Evolutionary conservation across 2,329 filamentous ascomycete species (phyloP), one percentile per base, ranked within the genome.

Genomic region (Chaetomium sp.): DNA sequence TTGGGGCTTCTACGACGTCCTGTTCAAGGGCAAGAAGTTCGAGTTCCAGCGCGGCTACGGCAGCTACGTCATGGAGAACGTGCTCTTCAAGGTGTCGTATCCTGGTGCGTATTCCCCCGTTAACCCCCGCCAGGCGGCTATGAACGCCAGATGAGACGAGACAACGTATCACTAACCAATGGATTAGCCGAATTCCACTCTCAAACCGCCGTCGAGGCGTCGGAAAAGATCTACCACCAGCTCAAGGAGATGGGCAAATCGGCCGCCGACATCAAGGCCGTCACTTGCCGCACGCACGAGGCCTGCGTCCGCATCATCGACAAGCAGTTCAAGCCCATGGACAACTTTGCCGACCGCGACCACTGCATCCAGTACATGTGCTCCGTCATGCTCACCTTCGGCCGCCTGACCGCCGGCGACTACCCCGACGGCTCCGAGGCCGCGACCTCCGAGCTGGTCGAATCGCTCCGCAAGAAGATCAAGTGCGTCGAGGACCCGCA

Each of bases 361-460:
- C 94, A 99, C 82, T 99, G 94, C 77, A 92, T 99, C 65, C 94
- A 97, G 79, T 99, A 99, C 84, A 99, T 99, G 94, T 89, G 90
- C 70, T 80, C 91, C 62, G 91, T 90, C 68, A 97, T 97, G 91
- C 87, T 99, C 64, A 87, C 88, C 64, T 97, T 92, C 74, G 90
- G 94, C 72, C 91, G 94, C 63, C 87, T 99, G 61, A 88, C 91
- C 66, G 92, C 94, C 50, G 88, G 81, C 62, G 94, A 99, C 78
- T 99, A 99, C 79, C 85, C 85, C 47, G 94, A 99, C 71, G 90
- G 89, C 66, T 83, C 86, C 65, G 92, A 97, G 78, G 92, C 94
- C 50, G 94, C 94, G 61, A 92, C 88, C 56, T 95, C 89, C 19
- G 82, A 85, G 56, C 84, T 96, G 45, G 87, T 99, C 59, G 94